Evolutionary conservation across 148 eudicot species (phyloP).

Genomic region (Tetragonia tetragonoides): DNA sequence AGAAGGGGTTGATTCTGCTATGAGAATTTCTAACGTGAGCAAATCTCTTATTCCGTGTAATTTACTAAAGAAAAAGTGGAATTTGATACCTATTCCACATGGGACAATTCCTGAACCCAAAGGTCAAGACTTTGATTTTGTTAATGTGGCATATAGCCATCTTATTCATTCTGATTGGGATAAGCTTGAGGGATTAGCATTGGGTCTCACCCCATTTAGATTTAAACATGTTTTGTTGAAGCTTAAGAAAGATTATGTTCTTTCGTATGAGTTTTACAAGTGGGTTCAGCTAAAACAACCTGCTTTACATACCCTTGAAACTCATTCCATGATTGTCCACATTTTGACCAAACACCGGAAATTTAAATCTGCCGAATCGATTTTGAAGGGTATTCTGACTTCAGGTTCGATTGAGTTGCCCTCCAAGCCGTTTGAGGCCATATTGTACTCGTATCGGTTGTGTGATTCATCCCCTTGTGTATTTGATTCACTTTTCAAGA

Average conservation of each 20-base stretch:
- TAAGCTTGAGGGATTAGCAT: no score
- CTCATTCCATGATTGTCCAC: constrained; percentile 54
- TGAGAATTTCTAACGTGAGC: constrained; percentile 14
- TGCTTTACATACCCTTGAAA: constrained; percentile 34
- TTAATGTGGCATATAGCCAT: no score
- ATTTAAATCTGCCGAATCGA: constrained; percentile 58
- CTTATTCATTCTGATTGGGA: no score
- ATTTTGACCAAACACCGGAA: constrained; percentile 57
- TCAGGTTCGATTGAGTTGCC: constrained; percentile 31
- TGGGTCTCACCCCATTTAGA: no score
- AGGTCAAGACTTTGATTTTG: no score
- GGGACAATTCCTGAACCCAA: no score
- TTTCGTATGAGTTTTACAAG: constrained; percentile 71
- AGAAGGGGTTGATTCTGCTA: background rate
- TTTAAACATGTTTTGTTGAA: no score
- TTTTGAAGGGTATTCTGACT: constrained; percentile 30
- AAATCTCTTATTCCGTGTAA: constrained; percentile 8
- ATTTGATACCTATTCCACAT: background rate
- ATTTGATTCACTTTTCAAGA: constrained; percentile 28
- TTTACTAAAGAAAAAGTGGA: constrained; percentile 22
- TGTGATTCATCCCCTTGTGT: constrained; percentile 75
- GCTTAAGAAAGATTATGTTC: constrained; percentile 57
- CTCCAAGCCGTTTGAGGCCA: constrained; percentile 42
- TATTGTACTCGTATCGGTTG: constrained; percentile 58
- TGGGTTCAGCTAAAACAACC: constrained; percentile 60